These are phyloP conservation scores for Pythium pectinolyticum DNA, from an alignment of 352 stramenopile species.

Conservation along the genomic window DNA sequence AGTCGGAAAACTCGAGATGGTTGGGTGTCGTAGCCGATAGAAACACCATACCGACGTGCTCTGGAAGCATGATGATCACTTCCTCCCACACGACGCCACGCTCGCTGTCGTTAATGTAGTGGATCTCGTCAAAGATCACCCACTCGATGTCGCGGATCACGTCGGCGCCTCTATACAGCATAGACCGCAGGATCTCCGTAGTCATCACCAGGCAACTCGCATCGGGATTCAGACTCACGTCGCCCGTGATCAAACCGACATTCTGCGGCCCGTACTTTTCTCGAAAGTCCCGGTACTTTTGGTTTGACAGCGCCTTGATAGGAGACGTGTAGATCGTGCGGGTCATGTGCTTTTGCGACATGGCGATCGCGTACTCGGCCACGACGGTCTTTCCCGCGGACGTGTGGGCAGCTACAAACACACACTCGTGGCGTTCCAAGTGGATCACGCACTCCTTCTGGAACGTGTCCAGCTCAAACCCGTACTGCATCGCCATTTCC, in stretches of 20 bases:
- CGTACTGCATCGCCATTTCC: slow-evolving; percentile 80
- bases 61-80: slow-evolving; percentile 97
- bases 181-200: slow-evolving; percentile 96
- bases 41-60: slow-evolving; percentile 98
- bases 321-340: slow-evolving; percentile 97
- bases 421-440: slow-evolving; percentile 92
- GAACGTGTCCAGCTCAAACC: slow-evolving; percentile 94
- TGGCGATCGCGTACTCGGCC: slow-evolving; percentile 98
- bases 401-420: slow-evolving; percentile 97
- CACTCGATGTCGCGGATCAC: slow-evolving; percentile 98
- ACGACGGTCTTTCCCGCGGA: slow-evolving; percentile 98
- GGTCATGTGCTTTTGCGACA: slow-evolving; percentile 90
- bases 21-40: slow-evolving; percentile 98
- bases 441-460: slow-evolving; percentile 96
- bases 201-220: slow-evolving; percentile 98
- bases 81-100: slow-evolving; percentile 97
- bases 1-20: slow-evolving; percentile 98
- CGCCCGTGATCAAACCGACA: slow-evolving; percentile 97
- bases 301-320: slow-evolving; percentile 98
- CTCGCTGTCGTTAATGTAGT: slow-evolving; percentile 99
- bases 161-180: slow-evolving; percentile 95
- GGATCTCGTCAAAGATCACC: slow-evolving; percentile 97
- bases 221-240: slow-evolving; percentile 95
- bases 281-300: slow-evolving; percentile 98
- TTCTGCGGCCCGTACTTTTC: slow-evolving; percentile 91